Base-by-base conservation (phyloP, 2,329 filamentous ascomycete species). In the Fusarium musae region DNA sequence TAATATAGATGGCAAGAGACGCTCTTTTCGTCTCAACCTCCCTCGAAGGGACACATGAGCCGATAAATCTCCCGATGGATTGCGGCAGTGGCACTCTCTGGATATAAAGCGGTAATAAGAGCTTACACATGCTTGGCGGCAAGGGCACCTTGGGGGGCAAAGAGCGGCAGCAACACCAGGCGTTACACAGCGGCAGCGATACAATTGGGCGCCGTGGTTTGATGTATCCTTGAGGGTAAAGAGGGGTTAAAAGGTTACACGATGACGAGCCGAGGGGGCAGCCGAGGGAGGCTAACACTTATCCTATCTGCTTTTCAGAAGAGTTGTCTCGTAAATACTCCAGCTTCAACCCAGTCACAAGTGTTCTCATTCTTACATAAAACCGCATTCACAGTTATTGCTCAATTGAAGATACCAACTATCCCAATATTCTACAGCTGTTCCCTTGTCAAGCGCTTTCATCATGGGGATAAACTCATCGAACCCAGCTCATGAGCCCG, bases 331-430 rank as follows among this genome's bases (percentile, higher is more conserved):
- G 49, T 34, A 34, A 52, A 36, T 10, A 34, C 2, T 17, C 9
- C 12, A 52, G 30, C 1, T 17, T 13, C 21, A 50, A 50, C 8
- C 15, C 15, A 50, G 21, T 23, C 15, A 3, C 15, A 23, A 0
- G 15, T 32, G 28, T 17, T 23, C 7, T 23, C 7, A 17, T 6
- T 17, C 3, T 13, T 8, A 23, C 11, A 34, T 50, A 50, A 19
- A 50, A 7, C 16, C 13, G 4, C 2, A 9, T 16, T 19, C 21
- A 9, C 9, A 5, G 6, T 26, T 26, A 0, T 15, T 19, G 1
- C 19, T 15, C 6, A 5, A 4, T 19, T 26, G 2, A 10, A 52
- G 21, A 32, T 4, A 30, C 4, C 0, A 5, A 5, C 4, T 0
- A 36, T 23, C 9, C 2, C 0, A 17, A 17, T 23, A 12, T 49